Conservation (phyloP, 495 filamentous ascomycete genomes). For the Astrocystis sublimbata region DNA sequence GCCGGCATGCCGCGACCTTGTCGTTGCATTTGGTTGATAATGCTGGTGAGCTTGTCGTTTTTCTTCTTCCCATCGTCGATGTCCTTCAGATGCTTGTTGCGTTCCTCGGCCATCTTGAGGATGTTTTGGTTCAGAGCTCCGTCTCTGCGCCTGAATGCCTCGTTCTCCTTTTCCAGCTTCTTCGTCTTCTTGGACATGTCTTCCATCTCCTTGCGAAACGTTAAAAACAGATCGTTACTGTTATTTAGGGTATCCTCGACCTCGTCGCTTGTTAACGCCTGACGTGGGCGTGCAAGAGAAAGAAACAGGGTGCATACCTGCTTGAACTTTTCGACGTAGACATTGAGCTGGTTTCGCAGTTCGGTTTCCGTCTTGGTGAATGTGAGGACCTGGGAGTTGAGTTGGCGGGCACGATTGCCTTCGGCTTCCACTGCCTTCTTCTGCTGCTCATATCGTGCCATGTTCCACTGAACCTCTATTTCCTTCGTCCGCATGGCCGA, state of each 20-base stretch:
- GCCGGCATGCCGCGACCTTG: constrained; percentile 74
- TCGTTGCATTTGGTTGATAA: constrained; percentile 92
- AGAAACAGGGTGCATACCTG: constrained; percentile 67
- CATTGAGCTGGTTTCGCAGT: constrained; percentile 90
- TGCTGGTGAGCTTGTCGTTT: constrained; percentile 86
- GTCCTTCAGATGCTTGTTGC: constrained; percentile 77
- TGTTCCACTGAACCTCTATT: constrained; percentile 89
- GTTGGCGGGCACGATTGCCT: constrained; percentile 69
- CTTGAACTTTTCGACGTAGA: constrained; percentile 99
- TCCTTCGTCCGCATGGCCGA: constrained; percentile 89
- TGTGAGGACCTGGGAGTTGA: constrained; percentile 89
- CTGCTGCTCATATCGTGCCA: constrained; percentile 83
- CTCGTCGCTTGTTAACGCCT: constrained; percentile 53
- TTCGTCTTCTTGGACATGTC: constrained; percentile 99
- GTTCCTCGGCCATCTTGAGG: constrained; percentile 96
- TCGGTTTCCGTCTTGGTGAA: constrained; percentile 96
- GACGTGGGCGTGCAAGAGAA: constrained; percentile 27
- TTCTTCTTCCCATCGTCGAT: constrained; percentile 81
- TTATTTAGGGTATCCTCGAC: constrained; percentile 99
- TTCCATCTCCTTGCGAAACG: constrained; percentile 99
- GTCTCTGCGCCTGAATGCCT: constrained; percentile 86
- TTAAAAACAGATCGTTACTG: constrained; percentile 96
- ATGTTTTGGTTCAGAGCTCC: constrained; percentile 94
- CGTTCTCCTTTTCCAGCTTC: constrained; percentile 93
- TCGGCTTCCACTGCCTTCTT: constrained; percentile 85